Evolutionary conservation across 1,284 basidiomycete genomes (phyloP), one percentile per base, ranked within the genome.

Genomic region (Rhodotorula sp.): DNA sequence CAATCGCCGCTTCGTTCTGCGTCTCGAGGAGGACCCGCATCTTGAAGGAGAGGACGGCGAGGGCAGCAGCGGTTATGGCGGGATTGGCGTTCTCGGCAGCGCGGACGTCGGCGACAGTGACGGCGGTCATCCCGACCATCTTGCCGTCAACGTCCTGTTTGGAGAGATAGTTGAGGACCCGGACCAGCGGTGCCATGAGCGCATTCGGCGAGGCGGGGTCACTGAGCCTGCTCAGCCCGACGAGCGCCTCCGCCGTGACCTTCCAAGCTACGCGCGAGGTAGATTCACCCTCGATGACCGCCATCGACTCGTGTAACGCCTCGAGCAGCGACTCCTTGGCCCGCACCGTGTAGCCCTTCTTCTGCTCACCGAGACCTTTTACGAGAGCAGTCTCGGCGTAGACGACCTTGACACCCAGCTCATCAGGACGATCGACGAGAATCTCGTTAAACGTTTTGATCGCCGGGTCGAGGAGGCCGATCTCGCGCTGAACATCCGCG

Each of bases 401-500:
- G 2, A 90, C 87, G 34, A 90, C 83, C 20, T 89, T 82, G 4
- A 93, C 86, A 8, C 90, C 90, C 6, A 89, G 80, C 72, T 84
- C 81, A 10, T 83, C 81, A 0, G 90, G 88, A 1, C 85, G 85
- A 7, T 82, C 76, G 8, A 79, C 78, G 44, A 90, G 80, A 62
- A 96, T 86, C 4, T 81, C 80, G 64, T 85, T 79, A 78, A 93
- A 89, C 1, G 87, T 84, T 24, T 81, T 79, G 73, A 96, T 88
- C 0, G 96, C 91, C 22, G 89, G 87, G 32, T 85, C 83, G 76
- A 87, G 90, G 62, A 88, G 84, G 1, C 92, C 90, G 62, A 91
- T 87, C 75, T 92, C 88, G 48, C 87, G 85, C 75, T 93, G 88
- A 22, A 94, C 90, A 59, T 94, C 90, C 11, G 89, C 95, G 55